Conservation (phyloP, 2,329 filamentous ascomycete genomes). For the Microcera coccophila region DNA sequence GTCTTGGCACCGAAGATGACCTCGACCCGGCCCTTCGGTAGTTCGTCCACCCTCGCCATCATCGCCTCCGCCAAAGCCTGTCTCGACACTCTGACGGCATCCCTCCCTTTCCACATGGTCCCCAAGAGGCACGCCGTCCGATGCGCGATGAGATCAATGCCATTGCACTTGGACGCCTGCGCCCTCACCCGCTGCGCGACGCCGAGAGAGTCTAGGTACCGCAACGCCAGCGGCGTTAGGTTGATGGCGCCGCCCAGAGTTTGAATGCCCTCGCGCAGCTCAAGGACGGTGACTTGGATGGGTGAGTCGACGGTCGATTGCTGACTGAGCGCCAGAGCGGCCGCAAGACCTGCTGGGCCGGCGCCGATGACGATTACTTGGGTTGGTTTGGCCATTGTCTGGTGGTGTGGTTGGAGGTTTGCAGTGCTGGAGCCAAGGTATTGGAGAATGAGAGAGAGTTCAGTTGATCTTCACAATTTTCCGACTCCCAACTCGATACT, state of each 20-base stretch:
- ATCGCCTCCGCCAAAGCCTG: slow-evolving; percentile 25
- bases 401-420: too few relatives aligned
- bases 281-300: slow-evolving; percentile 41
- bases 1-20: slow-evolving; percentile 17
- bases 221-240: slow-evolving; percentile 44
- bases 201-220: slow-evolving; percentile 40
- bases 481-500: too few relatives aligned
- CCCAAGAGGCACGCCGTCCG: slow-evolving; percentile 24
- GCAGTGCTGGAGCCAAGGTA: too few relatives aligned
- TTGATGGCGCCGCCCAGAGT: slow-evolving; percentile 45
- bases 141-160: slow-evolving; percentile 29
- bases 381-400: background rate
- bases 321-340: slow-evolving; percentile 46
- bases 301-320: slow-evolving; percentile 31
- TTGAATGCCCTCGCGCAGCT: slow-evolving; percentile 42
- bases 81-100: slow-evolving; percentile 27
- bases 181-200: slow-evolving; percentile 25
- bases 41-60: slow-evolving; percentile 10
- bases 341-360: slow-evolving; percentile 48
- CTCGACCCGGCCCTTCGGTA: slow-evolving; percentile 9
- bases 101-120: slow-evolving; percentile 21
- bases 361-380: slow-evolving; percentile 45
- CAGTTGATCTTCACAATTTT: too few relatives aligned
- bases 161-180: slow-evolving; percentile 13
- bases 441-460: too few relatives aligned